Conservation (phyloP, 371 early-diverging fungal genomes). For the Amoeboaphelidium protococcarum region DNA sequence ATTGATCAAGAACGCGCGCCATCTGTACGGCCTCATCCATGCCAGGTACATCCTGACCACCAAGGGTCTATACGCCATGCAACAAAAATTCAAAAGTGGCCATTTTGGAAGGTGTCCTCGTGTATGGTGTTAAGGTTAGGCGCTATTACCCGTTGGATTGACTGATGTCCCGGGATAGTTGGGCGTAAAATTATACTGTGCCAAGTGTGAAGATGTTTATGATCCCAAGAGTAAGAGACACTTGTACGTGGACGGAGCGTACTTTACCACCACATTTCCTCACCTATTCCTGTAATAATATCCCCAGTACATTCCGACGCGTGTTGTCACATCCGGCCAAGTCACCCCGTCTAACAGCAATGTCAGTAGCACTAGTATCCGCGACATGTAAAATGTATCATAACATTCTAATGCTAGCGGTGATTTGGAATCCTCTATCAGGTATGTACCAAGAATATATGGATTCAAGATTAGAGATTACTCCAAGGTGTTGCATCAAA, state of each 20-base stretch:
- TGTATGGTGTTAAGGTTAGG: conserved; percentile 52
- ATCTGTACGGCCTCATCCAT: conserved; percentile 31
- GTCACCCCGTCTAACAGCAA: not conserved
- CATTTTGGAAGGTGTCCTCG: conserved; percentile 92
- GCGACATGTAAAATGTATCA: conserved; percentile 3
- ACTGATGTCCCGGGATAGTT: conserved; percentile 53
- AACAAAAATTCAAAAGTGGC: conserved; percentile 44
- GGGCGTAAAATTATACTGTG: conserved; percentile 65
- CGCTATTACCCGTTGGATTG: conserved; percentile 55
- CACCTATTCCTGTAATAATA: conserved; percentile 81
- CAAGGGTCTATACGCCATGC: conserved; percentile 25
- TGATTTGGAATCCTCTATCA: conserved; percentile 17
- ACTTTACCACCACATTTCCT: conserved; percentile 90
- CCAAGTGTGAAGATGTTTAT: conserved; percentile 61
- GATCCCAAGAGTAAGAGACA: conserved; percentile 42
- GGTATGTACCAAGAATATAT: conserved; percentile 81
- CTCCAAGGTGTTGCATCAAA: not conserved
- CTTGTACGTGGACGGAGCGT: conserved; percentile 68
- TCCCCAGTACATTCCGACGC: conserved; percentile 42
- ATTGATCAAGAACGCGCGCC: not conserved
- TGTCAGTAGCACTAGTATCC: conserved; percentile 4
- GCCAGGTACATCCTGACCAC: conserved; percentile 28
- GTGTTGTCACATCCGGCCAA: conserved; percentile 1
- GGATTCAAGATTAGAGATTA: conserved; percentile 48
- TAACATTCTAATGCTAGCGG: conserved; percentile 3